These are phyloP conservation scores for Penicillium italicum DNA, from an alignment of 2,329 filamentous ascomycete species.

Conservation along the genomic window DNA sequence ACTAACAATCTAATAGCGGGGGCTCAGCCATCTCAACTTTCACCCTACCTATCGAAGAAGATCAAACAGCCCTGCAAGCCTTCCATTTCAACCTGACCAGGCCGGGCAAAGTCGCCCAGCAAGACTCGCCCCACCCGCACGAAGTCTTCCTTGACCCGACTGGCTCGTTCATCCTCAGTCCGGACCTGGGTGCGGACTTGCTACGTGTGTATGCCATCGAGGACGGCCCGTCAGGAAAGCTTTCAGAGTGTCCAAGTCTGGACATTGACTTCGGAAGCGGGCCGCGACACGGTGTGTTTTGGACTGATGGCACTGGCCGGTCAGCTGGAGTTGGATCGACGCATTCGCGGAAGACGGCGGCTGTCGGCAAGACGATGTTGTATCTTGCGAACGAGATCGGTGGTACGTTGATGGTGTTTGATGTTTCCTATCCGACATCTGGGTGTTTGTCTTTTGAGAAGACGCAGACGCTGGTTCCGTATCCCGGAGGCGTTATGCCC, in stretches of 20 bases:
- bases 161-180: constrained; percentile 58
- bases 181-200: constrained; percentile 64
- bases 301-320: constrained; percentile 18
- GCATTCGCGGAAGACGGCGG: constrained; percentile 13
- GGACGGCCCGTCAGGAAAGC: constrained; percentile 42
- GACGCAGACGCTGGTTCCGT: constrained; percentile 26
- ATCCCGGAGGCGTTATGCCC: constrained; percentile 26
- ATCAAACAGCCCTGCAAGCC: constrained; percentile 32
- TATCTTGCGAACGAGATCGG: constrained; percentile 58
- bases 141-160: constrained; percentile 64
- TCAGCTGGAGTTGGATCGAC: neutral
- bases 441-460: constrained; percentile 29
- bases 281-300: constrained; percentile 64
- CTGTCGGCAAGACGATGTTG: constrained; percentile 25
- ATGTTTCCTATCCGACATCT: constrained; percentile 27
- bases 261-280: constrained; percentile 53
- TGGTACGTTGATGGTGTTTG: constrained; percentile 51
- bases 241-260: constrained; percentile 46
- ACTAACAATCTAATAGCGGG: constrained; percentile 20
- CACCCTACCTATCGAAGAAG: constrained; percentile 24
- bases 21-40: constrained; percentile 35
- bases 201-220: constrained; percentile 57
- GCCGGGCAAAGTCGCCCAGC: constrained; percentile 44
- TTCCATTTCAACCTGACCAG: constrained; percentile 41
- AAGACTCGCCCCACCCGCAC: constrained; percentile 61